These are phyloP conservation scores for Calvatia gigantea DNA, from an alignment of 768 basidiomycete species.

Conservation along the genomic window DNA sequence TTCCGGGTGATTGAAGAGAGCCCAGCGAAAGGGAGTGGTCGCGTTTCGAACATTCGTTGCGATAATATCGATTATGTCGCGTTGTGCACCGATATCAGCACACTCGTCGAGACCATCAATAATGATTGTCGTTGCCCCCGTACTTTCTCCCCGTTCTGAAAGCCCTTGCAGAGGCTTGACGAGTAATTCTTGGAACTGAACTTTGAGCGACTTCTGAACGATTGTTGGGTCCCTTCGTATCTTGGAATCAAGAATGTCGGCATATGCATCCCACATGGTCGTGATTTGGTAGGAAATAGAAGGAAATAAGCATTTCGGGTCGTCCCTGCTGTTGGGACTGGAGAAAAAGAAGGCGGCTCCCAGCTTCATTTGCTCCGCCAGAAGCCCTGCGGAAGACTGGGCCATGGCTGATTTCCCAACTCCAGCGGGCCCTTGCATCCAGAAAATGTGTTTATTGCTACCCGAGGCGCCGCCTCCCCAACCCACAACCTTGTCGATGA, in stretches of 20 bases:
- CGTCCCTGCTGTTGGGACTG: neutral
- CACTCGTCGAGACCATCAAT: neutral
- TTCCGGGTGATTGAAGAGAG: neutral
- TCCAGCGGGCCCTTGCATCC: slow-evolving; percentile 3
- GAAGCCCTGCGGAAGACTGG: neutral
- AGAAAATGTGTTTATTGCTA: neutral
- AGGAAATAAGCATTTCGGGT: neutral
- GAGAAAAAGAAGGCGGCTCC: neutral
- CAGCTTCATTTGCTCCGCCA: neutral
- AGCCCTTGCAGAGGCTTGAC: neutral
- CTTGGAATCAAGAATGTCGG: neutral
- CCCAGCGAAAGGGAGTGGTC: neutral
- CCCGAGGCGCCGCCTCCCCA: neutral
- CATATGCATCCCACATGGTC: neutral
- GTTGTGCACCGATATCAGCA: neutral
- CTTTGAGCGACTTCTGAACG: neutral
- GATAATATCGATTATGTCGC: neutral
- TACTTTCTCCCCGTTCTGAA: neutral
- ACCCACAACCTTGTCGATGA: neutral
- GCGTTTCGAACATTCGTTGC: neutral
- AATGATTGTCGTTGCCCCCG: neutral
- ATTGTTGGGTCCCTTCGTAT: neutral
- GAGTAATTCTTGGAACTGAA: neutral
- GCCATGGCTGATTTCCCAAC: slow-evolving; percentile 6
- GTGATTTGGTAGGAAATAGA: neutral